phyloP scores from a whole-genome alignment of 2,329 filamentous ascomycete genomes.

The Venturia carpophila region DNA sequence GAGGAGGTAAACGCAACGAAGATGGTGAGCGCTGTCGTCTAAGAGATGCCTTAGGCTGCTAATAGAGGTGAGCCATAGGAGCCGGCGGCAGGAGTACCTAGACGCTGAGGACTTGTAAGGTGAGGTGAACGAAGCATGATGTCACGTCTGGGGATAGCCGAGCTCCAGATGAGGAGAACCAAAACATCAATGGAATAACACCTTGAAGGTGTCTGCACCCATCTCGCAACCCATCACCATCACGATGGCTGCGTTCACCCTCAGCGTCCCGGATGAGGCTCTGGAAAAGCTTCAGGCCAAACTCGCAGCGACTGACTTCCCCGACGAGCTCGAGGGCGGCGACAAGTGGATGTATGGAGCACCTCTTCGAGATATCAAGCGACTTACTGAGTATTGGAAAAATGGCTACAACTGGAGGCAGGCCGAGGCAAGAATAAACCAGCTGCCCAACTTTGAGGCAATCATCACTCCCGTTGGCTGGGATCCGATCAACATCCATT shows the following conservation, averaged over 20 bases:
- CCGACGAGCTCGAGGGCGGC: slow-evolving; percentile 43
- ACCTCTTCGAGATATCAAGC: slow-evolving; percentile 52
- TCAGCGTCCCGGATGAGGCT: slow-evolving; percentile 44
- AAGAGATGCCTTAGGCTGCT: too few species aligned
- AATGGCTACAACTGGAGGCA: slow-evolving; percentile 53
- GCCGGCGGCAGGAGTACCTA: too few species aligned
- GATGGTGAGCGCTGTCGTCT: too few species aligned
- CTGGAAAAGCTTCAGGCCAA: slow-evolving; percentile 50
- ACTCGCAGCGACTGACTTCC: slow-evolving; percentile 47
- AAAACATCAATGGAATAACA: background rate
- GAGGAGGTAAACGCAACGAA: background rate
- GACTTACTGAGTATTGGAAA: slow-evolving; percentile 51
- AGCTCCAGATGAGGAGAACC: background rate
- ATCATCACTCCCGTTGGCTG: slow-evolving; percentile 50
- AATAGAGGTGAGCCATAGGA: too few species aligned
- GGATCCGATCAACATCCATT: slow-evolving; percentile 54
- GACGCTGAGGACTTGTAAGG: too few species aligned
- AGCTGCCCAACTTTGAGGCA: slow-evolving; percentile 43
- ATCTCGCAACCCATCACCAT: background rate
- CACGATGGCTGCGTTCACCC: slow-evolving; percentile 36
- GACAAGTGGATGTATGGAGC: slow-evolving; percentile 52
- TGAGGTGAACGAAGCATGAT: slow-evolving; percentile 1
- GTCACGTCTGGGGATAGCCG: background rate
- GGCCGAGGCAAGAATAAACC: slow-evolving; percentile 52
- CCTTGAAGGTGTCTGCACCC: too few species aligned